These are phyloP conservation scores for Arabidopsis thaliana DNA, from an alignment of 345 rosid species.

Conservation along the genomic window TAIR10.1 NC_003074.8:20283501-20284000, in stretches of 20 bases:
- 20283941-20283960: conserved; percentile 58
- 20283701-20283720: conserved; percentile 56
- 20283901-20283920: conserved; percentile 51
- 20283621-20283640: conserved; percentile 82
- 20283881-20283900: conserved; percentile 58
- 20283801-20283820: conserved; percentile 69
- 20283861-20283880: background rate
- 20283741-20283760: conserved; percentile 58
- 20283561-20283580: conserved; percentile 56
- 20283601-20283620: conserved; percentile 47
- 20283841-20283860: conserved; percentile 23
- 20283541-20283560: conserved; percentile 67
- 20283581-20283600: conserved; percentile 51
- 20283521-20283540: conserved; percentile 63
- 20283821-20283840: conserved; percentile 43
- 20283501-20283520: conserved; percentile 62
- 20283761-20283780: conserved; percentile 46
- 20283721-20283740: conserved; percentile 54
- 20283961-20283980: conserved; percentile 66
- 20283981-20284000: conserved; percentile 59
- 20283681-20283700: conserved; percentile 57
- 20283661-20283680: conserved; percentile 63
- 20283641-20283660: conserved; percentile 81
- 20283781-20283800: conserved; percentile 61
- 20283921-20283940: conserved; percentile 55